Percentiles rank a stretch among this genome's conserved stretches.
Evolutionary conservation across 2,329 filamentous ascomycete genomes (phyloP).

Genomic region (Tricladium varicosporioides): DNA sequence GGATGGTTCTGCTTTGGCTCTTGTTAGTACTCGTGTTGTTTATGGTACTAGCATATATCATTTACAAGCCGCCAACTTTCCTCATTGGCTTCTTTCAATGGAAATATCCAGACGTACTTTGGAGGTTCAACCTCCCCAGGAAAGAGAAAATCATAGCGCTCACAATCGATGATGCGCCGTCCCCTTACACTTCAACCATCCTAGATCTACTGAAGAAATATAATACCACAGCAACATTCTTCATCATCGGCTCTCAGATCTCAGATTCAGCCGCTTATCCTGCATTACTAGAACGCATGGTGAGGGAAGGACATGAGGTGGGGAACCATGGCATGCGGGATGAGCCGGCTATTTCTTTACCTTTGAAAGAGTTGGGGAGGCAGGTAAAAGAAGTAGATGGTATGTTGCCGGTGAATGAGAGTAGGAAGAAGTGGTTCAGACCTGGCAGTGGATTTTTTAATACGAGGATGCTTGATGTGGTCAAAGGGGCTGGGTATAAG

Average conservation of each 20-base stretch:
- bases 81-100: constrained; percentile 69
- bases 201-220: constrained; percentile 63
- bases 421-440: constrained; percentile 63
- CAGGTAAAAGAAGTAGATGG: constrained; percentile 66
- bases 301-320: constrained; percentile 67
- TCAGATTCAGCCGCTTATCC: constrained; percentile 45
- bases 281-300: constrained; percentile 51
- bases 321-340: constrained; percentile 90
- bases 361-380: constrained; percentile 53
- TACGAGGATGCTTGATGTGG: constrained; percentile 60
- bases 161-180: constrained; percentile 85
- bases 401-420: constrained; percentile 50
- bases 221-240: constrained; percentile 77
- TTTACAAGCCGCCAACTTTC: constrained; percentile 78
- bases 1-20: constrained; percentile 24
- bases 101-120: constrained; percentile 77
- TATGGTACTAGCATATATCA: constrained; percentile 55
- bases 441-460: constrained; percentile 86
- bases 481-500: constrained; percentile 62
- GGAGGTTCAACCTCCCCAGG: constrained; percentile 59
- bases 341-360: constrained; percentile 66
- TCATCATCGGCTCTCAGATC: constrained; percentile 81
- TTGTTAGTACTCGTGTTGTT: constrained; percentile 21
- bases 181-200: constrained; percentile 68
- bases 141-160: constrained; percentile 69